phyloP scores from a whole-genome alignment of 2,329 filamentous ascomycete species.

The Pyricularia grisea region DNA sequence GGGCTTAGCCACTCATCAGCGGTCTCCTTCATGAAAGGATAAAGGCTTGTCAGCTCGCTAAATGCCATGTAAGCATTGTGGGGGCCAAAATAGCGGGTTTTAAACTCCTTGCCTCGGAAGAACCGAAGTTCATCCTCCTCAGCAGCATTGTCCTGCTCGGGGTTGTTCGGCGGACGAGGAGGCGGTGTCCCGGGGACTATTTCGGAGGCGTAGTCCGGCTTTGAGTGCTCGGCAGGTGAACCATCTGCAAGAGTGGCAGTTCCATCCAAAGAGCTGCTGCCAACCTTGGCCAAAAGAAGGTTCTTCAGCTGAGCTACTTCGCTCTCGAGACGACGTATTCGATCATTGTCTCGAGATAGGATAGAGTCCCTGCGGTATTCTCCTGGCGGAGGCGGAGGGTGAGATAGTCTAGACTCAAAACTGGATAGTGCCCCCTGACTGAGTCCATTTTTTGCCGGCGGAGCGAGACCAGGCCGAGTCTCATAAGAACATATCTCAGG shows the following conservation, averaged over 20 bases:
- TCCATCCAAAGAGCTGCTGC: slow-evolving; percentile 13
- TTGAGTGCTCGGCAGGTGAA: slow-evolving; percentile 13
- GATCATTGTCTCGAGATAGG: slow-evolving; percentile 38
- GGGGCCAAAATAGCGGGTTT: slow-evolving; percentile 50
- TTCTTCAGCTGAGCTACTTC: slow-evolving; percentile 48
- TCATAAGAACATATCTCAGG: slow-evolving; percentile 52
- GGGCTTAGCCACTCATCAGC: slow-evolving; percentile 52
- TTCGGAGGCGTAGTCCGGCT: slow-evolving; percentile 9
- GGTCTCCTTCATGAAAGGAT: slow-evolving; percentile 53
- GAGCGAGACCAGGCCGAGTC: slow-evolving; percentile 30
- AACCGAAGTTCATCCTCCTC: slow-evolving; percentile 47
- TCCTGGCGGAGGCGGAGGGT: slow-evolving; percentile 23
- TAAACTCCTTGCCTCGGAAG: slow-evolving; percentile 49
- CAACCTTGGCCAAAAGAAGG: slow-evolving; percentile 23
- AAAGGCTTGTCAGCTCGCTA: slow-evolving; percentile 46
- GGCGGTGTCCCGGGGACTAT: slow-evolving; percentile 16
- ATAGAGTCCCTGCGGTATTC: slow-evolving; percentile 27
- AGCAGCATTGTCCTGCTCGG: slow-evolving; percentile 20
- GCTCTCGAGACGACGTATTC: slow-evolving; percentile 49
- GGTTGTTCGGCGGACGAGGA: slow-evolving; percentile 18
- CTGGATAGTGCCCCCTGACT: slow-evolving; percentile 30
- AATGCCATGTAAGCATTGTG: slow-evolving; percentile 53
- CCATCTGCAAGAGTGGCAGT: slow-evolving; percentile 14
- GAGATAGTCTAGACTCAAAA: slow-evolving; percentile 30
- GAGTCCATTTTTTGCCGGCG: slow-evolving; percentile 35